Percentiles rank a stretch among this genome's conserved stretches.
These are phyloP conservation scores for Suillus occidentalis DNA, from an alignment of 768 basidiomycete species.

Conservation along the genomic window DNA sequence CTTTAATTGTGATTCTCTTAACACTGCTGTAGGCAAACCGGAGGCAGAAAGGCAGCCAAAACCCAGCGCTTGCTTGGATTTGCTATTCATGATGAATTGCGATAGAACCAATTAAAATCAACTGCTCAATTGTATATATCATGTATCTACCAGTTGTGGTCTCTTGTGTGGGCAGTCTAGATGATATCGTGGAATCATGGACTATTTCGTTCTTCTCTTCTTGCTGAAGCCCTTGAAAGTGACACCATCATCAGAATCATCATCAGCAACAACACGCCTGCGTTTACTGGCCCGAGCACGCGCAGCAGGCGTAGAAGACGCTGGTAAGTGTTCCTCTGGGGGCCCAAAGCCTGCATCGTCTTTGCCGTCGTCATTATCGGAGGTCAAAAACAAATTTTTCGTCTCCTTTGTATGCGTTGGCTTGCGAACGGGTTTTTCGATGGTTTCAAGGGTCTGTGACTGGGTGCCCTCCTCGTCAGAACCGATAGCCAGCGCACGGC, in stretches of 20 bases:
- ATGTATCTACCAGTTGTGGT: not conserved
- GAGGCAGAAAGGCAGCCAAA: constrained; percentile 86
- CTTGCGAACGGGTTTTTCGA: constrained; percentile 20
- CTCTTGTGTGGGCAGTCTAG: not conserved
- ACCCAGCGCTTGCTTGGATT: constrained; percentile 84
- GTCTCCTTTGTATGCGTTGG: constrained; percentile 30
- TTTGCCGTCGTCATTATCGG: constrained; percentile 41
- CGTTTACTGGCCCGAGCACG: constrained; percentile 23
- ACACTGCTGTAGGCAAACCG: constrained; percentile 60
- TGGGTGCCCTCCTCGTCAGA: constrained; percentile 37
- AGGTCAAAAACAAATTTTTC: constrained; percentile 52
- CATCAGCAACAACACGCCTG: constrained; percentile 47
- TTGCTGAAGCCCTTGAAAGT: constrained; percentile 66
- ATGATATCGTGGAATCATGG: not conserved
- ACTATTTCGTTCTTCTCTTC: constrained; percentile 23
- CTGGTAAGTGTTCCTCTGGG: not conserved
- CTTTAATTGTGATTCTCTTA: constrained; percentile 3
- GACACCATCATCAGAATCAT: constrained; percentile 71
- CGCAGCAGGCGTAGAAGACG: not conserved
- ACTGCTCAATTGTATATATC: constrained; percentile 13
- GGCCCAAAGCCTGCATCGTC: not conserved
- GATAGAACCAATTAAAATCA: not conserved
- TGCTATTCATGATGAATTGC: constrained; percentile 75
- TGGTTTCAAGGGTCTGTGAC: constrained; percentile 15
- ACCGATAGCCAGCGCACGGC: constrained; percentile 35